These are phyloP conservation scores for Trametes cingulata DNA, from an alignment of 768 basidiomycete species.

Conservation along the genomic window DNA sequence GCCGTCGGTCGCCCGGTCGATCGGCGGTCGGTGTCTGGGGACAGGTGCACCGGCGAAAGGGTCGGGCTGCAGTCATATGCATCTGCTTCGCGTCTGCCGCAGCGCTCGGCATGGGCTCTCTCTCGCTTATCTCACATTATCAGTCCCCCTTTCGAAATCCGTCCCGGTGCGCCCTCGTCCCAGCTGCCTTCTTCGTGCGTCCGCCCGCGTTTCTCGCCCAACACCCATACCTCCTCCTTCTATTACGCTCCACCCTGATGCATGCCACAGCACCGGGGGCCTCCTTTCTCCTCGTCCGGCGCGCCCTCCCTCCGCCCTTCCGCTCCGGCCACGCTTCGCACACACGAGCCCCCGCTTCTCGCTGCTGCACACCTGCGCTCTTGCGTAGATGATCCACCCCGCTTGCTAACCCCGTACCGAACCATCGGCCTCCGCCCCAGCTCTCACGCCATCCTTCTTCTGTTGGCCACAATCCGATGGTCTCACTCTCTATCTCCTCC, in stretches of 20 bases:
- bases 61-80: constrained; percentile 5
- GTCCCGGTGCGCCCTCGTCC: not conserved
- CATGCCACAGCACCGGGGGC: not conserved
- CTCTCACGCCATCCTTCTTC: too few relatives aligned
- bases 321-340: not conserved
- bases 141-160: constrained; percentile 20
- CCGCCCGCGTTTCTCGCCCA: constrained; percentile 1
- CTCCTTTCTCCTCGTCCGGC: not conserved
- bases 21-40: not conserved
- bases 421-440: too few relatives aligned
- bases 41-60: not conserved
- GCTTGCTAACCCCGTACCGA: too few relatives aligned
- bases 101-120: constrained; percentile 4
- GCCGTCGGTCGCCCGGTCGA: not conserved
- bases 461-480: too few relatives aligned
- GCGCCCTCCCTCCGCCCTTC: not conserved
- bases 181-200: constrained; percentile 7
- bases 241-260: constrained; percentile 1
- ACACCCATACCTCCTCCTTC: not conserved
- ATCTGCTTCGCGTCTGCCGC: constrained; percentile 4
- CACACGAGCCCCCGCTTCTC: not conserved
- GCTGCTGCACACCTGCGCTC: not conserved
- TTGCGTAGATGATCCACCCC: not conserved
- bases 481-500: too few relatives aligned
- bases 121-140: constrained; percentile 21